Percentiles rank a stretch among this genome's conserved stretches.
Evolutionary conservation across 352 stramenopile species (phyloP).

Genomic region (Pythium pyrilobum): DNA sequence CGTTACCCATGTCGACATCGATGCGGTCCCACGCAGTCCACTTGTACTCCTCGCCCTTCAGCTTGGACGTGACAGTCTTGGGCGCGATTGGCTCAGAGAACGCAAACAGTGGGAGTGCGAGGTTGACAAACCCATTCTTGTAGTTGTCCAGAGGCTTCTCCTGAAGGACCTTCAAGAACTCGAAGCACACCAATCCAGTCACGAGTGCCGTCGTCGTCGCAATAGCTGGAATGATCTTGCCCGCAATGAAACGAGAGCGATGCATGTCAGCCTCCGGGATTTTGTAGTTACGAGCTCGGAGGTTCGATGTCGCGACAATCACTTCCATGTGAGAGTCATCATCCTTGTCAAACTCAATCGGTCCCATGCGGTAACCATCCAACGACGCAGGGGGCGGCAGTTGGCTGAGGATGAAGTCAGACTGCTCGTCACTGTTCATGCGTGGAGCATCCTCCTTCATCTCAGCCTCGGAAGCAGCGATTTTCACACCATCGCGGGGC

Average conservation of each 20-base stretch:
- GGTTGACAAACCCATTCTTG: slow-evolving; percentile 98
- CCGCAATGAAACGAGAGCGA: slow-evolving; percentile 98
- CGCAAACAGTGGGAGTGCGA: slow-evolving; percentile 97
- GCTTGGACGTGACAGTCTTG: slow-evolving; percentile 89
- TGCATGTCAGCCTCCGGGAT: slow-evolving; percentile 98
- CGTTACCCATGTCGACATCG: slow-evolving; percentile 92
- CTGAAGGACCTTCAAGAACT: slow-evolving; percentile 96
- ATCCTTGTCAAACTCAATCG: slow-evolving; percentile 99
- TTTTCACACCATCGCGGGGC: slow-evolving; percentile 95
- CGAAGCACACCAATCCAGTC: slow-evolving; percentile 97
- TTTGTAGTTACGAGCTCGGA: slow-evolving; percentile 97
- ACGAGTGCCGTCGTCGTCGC: slow-evolving; percentile 99
- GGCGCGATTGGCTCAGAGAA: slow-evolving; percentile 95
- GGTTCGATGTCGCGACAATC: slow-evolving; percentile 96
- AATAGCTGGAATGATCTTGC: slow-evolving; percentile 99
- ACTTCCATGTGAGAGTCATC: slow-evolving; percentile 98
- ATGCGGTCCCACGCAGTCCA: slow-evolving; percentile 98
- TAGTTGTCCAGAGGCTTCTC: slow-evolving; percentile 91
- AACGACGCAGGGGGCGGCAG: slow-evolving; percentile 83
- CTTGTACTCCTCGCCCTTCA: slow-evolving; percentile 95
- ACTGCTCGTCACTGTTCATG: slow-evolving; percentile 74
- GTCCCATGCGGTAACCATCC: slow-evolving; percentile 86
- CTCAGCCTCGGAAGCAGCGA: slow-evolving; percentile 97
- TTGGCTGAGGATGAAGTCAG: slow-evolving; percentile 66
- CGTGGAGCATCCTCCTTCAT: slow-evolving; percentile 80